These are phyloP conservation scores for Thielaviopsis musarum DNA, from an alignment of 2,329 filamentous ascomycete species.

Conservation along the genomic window DNA sequence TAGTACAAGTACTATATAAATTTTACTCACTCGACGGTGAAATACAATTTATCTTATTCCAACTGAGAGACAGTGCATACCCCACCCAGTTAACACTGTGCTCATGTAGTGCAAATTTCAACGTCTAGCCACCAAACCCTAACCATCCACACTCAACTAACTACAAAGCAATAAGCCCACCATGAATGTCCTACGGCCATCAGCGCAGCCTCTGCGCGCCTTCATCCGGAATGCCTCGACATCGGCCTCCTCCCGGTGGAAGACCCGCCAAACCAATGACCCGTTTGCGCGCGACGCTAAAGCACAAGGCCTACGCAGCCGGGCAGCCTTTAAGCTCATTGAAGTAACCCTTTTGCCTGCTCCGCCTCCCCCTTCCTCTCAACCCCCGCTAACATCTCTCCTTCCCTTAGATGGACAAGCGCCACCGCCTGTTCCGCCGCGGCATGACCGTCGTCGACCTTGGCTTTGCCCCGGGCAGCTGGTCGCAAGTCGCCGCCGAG, in stretches of 20 bases:
- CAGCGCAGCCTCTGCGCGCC: background rate
- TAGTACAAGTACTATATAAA: too few relatives aligned
- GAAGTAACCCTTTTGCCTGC: conserved; percentile 37
- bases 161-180: background rate
- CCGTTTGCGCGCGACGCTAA: conserved; percentile 57
- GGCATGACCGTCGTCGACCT: conserved; percentile 84
- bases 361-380: background rate
- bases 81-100: background rate
- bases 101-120: background rate
- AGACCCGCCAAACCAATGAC: conserved; percentile 60
- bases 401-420: conserved; percentile 53
- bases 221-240: conserved; percentile 8
- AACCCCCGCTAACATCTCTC: background rate
- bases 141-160: background rate
- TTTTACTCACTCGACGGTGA: too few relatives aligned
- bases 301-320: conserved; percentile 66
- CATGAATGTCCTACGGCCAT: background rate
- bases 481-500: conserved; percentile 67
- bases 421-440: conserved; percentile 59
- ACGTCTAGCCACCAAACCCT: background rate
- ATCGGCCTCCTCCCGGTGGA: conserved; percentile 45
- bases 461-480: conserved; percentile 61
- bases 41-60: too few relatives aligned
- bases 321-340: conserved; percentile 84
- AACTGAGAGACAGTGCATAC: too few relatives aligned